These are phyloP conservation scores for Xylaria palmicola DNA, from an alignment of 495 filamentous ascomycete genomes.

Conservation along the genomic window DNA sequence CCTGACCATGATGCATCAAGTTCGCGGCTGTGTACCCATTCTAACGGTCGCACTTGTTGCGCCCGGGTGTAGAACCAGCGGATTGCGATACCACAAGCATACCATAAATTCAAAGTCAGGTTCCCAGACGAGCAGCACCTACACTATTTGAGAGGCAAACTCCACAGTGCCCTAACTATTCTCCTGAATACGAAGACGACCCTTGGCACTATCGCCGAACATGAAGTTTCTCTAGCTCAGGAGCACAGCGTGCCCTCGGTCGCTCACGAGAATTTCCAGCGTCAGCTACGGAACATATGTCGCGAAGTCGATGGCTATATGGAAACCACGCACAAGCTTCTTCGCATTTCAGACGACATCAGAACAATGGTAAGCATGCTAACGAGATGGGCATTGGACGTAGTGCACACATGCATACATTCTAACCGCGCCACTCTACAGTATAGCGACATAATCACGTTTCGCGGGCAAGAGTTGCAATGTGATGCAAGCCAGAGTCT, in stretches of 20 bases:
- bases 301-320: neutral
- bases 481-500: too few relatives aligned
- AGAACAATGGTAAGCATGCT: neutral
- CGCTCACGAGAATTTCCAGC: neutral
- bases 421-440: neutral
- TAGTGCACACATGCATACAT: neutral
- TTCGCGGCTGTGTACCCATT: neutral
- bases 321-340: neutral
- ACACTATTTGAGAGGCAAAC: neutral
- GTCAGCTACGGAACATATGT: neutral
- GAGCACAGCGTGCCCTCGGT: neutral
- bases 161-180: neutral
- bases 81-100: constrained; percentile 12
- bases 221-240: neutral
- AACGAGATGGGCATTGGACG: too few relatives aligned
- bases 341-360: neutral
- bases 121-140: neutral
- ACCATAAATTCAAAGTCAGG: neutral
- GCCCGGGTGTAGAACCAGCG: neutral
- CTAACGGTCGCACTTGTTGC: neutral
- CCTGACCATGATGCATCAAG: too few relatives aligned
- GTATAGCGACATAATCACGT: neutral
- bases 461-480: neutral
- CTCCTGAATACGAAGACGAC: neutral
- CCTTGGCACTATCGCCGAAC: neutral